Evolutionary conservation across 345 rosid genomes (phyloP), one percentile per base, ranked within the genome.

Genomic region (Cardamine resedifolia): DNA sequence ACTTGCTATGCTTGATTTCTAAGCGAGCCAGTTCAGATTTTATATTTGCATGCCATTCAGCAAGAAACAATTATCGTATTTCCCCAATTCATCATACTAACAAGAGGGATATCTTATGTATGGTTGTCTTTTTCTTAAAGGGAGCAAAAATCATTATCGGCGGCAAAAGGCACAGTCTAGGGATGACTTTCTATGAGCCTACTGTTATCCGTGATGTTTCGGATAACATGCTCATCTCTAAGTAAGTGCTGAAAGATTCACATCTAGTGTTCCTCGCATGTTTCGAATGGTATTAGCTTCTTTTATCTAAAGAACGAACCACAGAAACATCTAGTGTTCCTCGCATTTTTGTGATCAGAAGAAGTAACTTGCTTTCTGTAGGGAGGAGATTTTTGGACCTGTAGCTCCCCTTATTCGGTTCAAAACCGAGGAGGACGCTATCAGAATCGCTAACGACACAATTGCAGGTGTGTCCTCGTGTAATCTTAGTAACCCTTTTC

Each of bases 301-400:
- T 56, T n/a, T 20, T 45, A 60, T 47, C 52, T 43, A 26, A 61
- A 63, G 33, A 18, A 52, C 5, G 44, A 39, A 30, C 19, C 24
- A 49, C 11, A 60, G 36, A 51, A 53, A 69, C 31, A 24, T 44
- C 16, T 55, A 69, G 33, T 62, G 66, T 45, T 47, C 52, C 43
- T 44, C 14, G 51, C 26, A 19, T 60, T 33, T 23, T n/a, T 31
- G 45, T 61, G 10, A 68, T 60, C 34, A 15, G 10, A 62, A 14
- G 7, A 68, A 68, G 64, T 60, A 5, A 24, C 48, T 34, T 63
- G 27, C 6, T 55, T 57, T 8, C 58, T 64, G 19, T 64, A 95
- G 96, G 75, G 96, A 91, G 85, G 99, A 95, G 83, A 87, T 90
- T 36, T 95, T 95, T 50, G 99, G 99, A 81, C 99, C 99, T 12